Conservation (phyloP, 176 grass and related monocot genomes). For the Cenchrus americanus region DNA sequence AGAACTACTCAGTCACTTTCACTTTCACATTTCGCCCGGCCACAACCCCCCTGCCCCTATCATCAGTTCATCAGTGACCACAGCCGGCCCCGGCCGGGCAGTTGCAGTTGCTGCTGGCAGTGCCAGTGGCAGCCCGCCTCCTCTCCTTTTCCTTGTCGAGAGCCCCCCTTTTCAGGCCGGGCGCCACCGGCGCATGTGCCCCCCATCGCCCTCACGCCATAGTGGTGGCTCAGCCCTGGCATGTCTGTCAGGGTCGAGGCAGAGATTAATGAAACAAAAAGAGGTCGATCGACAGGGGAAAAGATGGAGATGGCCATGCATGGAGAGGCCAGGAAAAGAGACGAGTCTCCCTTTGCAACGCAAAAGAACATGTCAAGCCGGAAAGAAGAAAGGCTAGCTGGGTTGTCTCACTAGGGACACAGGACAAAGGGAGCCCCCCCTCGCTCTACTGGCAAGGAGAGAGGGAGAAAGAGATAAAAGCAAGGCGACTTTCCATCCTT, state of each 20-base stretch:
- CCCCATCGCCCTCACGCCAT: conserved; percentile 52
- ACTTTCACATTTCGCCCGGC: conserved; percentile 9
- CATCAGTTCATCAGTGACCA: conserved; percentile 34
- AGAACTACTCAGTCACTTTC: conserved; percentile 13
- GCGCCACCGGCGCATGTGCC: conserved; percentile 71
- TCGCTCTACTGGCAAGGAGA: neutral
- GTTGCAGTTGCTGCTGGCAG: conserved; percentile 17
- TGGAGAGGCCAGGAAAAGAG: neutral
- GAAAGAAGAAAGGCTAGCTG: conserved; percentile 46
- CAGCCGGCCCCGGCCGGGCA: neutral
- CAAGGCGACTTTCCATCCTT: conserved; percentile 18
- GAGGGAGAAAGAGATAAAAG: conserved; percentile 15
- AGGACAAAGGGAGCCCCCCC: conserved; percentile 40
- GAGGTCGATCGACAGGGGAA: conserved; percentile 39
- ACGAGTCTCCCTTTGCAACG: neutral
- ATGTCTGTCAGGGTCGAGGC: conserved; percentile 36
- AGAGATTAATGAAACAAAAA: conserved; percentile 77
- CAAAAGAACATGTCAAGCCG: conserved; percentile 36
- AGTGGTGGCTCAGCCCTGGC: conserved; percentile 56
- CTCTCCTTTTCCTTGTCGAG: conserved; percentile 48
- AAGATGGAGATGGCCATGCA: conserved; percentile 32
- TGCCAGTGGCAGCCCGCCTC: conserved; percentile 5
- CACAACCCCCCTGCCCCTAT: neutral
- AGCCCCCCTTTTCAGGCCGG: conserved; percentile 52
- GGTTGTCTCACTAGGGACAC: conserved; percentile 66